phyloP scores from a whole-genome alignment of 1,139 yeast species.

The Yamadazyma sp. region DNA sequence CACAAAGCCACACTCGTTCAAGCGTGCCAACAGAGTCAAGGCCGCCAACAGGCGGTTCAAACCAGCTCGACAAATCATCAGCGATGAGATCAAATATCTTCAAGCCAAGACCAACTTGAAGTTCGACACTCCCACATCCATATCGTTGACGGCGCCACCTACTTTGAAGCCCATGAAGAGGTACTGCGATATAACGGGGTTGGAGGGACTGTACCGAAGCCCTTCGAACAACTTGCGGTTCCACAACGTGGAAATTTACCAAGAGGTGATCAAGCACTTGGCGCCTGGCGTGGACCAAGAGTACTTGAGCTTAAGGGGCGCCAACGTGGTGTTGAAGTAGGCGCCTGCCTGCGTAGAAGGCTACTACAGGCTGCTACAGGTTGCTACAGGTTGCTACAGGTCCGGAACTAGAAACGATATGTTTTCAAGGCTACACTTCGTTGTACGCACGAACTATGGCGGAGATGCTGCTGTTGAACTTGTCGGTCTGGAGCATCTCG shows the following conservation, averaged over 20 bases:
- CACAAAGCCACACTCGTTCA: conserved; percentile 52
- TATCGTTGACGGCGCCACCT: conserved; percentile 82
- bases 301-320: conserved; percentile 83
- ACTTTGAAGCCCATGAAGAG: conserved; percentile 76
- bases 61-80: conserved; percentile 69
- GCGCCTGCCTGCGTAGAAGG: too few species aligned
- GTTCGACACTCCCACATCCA: conserved; percentile 56
- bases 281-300: conserved; percentile 94
- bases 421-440: background rate
- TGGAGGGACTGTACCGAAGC: conserved; percentile 73
- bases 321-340: conserved; percentile 74
- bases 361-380: too few species aligned
- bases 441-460: conserved; percentile 36
- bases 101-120: conserved; percentile 39
- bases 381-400: too few species aligned
- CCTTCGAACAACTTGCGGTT: conserved; percentile 78
- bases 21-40: conserved; percentile 45
- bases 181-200: conserved; percentile 93
- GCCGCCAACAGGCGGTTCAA: conserved; percentile 66
- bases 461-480: conserved; percentile 40
- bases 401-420: background rate
- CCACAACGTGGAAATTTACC: conserved; percentile 82
- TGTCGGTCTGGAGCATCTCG: conserved; percentile 27
- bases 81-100: conserved; percentile 74
- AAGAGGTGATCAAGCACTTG: conserved; percentile 72